These are phyloP conservation scores for Ophiostoma sp. DNA, from an alignment of 2,329 filamentous ascomycete species.

Conservation along the genomic window DNA sequence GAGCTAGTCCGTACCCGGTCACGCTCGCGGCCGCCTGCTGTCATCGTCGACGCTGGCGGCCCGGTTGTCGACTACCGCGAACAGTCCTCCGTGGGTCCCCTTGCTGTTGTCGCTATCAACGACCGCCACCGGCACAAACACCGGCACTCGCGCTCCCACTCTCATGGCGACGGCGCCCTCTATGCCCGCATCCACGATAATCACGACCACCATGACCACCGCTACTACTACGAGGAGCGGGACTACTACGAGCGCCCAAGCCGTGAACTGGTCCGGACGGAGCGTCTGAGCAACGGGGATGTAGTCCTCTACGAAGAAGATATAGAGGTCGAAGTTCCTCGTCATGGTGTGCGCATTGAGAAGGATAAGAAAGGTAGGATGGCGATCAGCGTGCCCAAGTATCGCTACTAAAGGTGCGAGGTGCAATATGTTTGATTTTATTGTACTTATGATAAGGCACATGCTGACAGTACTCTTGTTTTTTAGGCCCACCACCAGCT, in stretches of 20 bases:
- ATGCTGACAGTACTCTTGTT: not conserved
- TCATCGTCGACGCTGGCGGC: constrained; percentile 38
- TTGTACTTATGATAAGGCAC: no score
- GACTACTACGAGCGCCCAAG: constrained; percentile 57
- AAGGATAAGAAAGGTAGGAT: constrained; percentile 96
- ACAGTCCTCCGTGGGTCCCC: constrained; percentile 36
- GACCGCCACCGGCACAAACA: constrained; percentile 11
- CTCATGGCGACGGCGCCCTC: constrained; percentile 56
- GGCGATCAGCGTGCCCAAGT: constrained; percentile 73
- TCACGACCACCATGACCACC: constrained; percentile 54
- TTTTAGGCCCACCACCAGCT: constrained; percentile 24
- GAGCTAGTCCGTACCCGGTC: constrained; percentile 23
- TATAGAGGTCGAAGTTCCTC: constrained; percentile 51
- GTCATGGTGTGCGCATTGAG: constrained; percentile 63
- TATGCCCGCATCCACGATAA: constrained; percentile 60
- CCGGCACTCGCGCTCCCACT: constrained; percentile 29
- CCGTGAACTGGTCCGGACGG: constrained; percentile 50
- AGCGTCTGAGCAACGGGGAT: constrained; percentile 55
- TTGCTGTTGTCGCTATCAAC: constrained; percentile 37
- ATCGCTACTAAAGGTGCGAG: constrained; percentile 50
- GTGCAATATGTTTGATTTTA: constrained; percentile 16
- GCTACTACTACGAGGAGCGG: constrained; percentile 56
- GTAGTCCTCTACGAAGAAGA: constrained; percentile 59
- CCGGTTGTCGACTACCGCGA: constrained; percentile 32
- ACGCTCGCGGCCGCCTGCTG: constrained; percentile 33